Evolutionary conservation across 169 alveolate species (phyloP).

Genomic region (Pseudocohnilembus persalinus): DNA sequence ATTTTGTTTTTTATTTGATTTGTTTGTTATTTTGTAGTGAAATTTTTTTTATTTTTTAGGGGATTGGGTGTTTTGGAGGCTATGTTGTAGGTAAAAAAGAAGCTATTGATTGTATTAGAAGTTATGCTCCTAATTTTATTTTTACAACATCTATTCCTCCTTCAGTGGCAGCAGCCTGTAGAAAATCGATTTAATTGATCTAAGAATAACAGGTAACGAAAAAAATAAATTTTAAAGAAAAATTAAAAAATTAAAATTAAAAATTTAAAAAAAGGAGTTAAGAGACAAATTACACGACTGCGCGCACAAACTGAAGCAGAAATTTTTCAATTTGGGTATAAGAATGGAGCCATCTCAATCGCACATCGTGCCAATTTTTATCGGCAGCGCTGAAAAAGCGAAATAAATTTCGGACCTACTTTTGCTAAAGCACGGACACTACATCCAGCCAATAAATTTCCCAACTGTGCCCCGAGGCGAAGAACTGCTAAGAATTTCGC

Average conservation of each 20-base stretch:
- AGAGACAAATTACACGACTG: constrained; percentile 59
- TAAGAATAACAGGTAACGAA: background rate
- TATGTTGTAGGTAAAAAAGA: constrained; percentile 77
- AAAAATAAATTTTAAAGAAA: background rate
- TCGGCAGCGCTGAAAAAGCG: constrained; percentile 79
- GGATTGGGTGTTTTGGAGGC: constrained; percentile 90
- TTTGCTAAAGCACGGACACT: constrained; percentile 67
- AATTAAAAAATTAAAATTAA: background rate
- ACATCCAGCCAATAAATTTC: constrained; percentile 89
- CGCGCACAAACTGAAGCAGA: constrained; percentile 63
- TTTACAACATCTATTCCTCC: constrained; percentile 91
- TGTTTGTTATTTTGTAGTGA: too few species aligned
- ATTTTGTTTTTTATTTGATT: too few species aligned
- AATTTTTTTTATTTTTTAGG: constrained; percentile 26
- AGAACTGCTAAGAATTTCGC: constrained; percentile 85
- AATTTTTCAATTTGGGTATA: constrained; percentile 58
- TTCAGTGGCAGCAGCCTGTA: constrained; percentile 78
- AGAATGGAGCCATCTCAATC: constrained; percentile 71
- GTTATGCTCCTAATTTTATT: constrained; percentile 84
- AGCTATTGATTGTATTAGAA: constrained; percentile 79
- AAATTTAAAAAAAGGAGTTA: constrained; percentile 49
- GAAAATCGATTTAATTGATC: constrained; percentile 48
- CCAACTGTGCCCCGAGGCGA: constrained; percentile 90
- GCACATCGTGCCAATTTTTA: constrained; percentile 84
- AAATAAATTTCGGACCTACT: constrained; percentile 78